Base-by-base conservation (phyloP, 192 early-diverging fungal genomes). In the Phycomyces nitens region DNA sequence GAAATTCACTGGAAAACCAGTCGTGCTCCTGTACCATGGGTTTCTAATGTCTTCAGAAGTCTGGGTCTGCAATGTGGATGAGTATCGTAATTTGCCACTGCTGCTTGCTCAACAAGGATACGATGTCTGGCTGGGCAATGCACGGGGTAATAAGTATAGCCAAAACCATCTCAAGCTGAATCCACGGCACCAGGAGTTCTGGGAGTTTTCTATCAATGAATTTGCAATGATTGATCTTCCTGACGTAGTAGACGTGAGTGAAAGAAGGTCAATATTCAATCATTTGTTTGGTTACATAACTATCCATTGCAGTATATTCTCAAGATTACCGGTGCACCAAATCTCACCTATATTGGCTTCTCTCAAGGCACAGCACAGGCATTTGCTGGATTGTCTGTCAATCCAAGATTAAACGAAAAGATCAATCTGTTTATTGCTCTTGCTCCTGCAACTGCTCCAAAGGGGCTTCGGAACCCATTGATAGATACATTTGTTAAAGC, bases 61-160 rank as follows among this genome's bases (percentile, higher is more conserved):
- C 22, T 98, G 93, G 88, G 86, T 97, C 39, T 94, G 91, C 68
- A 85, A 87, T 57, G 83, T 92, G 0, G 88, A 91, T 64, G 85
- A 87, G 62, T 72, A 85, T 49, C 79, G 81, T 18, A 87, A 89
- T 34, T 65, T 98, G 58, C 88, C 94, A 8, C 92, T 93, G 65
- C 72, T 91, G 4, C 84, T 98, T 22, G 93, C 91, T 6, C 89
- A 94, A 55, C 89, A 87, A 8, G 90, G 90, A 44, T 98, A 93
- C 74, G 96, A 98, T 74, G 96, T 98, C 0, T 98, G 96, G 96
- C 69, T 98, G 7, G 94, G 93, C 22, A 97, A 98, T 69, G 88
- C 91, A 21, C 80, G 96, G 22, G 96, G 94, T 14, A 95, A 95
- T 80, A 98, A 98, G 75, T 95, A 96, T 70, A 87, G 88, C 44